Evolutionary conservation across 176 grass and related monocot species (phyloP).

Genomic region (Triticum urartu): DNA sequence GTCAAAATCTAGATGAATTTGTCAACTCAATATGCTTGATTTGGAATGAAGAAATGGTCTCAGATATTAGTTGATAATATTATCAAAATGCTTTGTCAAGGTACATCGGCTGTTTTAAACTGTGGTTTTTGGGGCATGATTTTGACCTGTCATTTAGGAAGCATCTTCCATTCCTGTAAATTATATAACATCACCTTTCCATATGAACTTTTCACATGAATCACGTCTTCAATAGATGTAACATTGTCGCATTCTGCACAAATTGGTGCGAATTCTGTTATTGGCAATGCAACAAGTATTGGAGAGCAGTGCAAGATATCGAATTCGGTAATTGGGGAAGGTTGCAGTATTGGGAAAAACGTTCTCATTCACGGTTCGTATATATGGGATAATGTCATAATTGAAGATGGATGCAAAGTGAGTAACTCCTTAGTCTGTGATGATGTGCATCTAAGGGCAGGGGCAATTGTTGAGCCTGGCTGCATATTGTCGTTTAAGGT

Average conservation of each 20-base stretch:
- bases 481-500: conserved; percentile 97
- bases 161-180: neutral
- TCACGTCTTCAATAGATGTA: conserved; percentile 53
- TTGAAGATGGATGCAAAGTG: conserved; percentile 93
- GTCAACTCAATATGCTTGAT: neutral
- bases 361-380: conserved; percentile 70
- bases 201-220: conserved; percentile 16
- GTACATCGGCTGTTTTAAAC: neutral
- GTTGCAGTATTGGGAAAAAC: conserved; percentile 72
- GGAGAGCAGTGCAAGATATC: conserved; percentile 61
- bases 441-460: conserved; percentile 66
- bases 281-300: conserved; percentile 78
- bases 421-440: conserved; percentile 83
- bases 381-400: conserved; percentile 86
- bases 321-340: conserved; percentile 74
- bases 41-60: neutral
- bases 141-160: neutral
- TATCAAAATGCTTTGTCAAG: neutral
- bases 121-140: neutral
- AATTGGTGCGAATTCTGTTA: conserved; percentile 67
- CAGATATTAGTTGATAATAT: neutral
- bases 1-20: neutral
- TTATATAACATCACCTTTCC: neutral
- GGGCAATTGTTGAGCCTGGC: conserved; percentile 74
- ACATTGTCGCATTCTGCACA: conserved; percentile 59